Percentiles rank a stretch among this genome's conserved stretches.
Evolutionary conservation across 176 grass and related monocot genomes (phyloP).

Genomic region (Avena eriantha): DNA sequence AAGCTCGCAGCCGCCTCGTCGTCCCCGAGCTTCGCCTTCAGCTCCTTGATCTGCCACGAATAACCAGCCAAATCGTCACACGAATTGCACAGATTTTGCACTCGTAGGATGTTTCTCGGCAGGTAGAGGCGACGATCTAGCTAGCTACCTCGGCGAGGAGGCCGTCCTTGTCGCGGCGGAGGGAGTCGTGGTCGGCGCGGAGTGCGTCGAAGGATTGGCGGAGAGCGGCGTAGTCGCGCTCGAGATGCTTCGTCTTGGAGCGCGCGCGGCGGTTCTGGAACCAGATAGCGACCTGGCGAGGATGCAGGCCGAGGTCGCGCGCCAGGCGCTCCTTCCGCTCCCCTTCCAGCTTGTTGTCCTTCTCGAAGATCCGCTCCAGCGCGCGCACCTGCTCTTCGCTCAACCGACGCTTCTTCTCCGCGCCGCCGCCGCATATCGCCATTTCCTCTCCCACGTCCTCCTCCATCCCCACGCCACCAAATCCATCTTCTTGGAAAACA

Average conservation of each 20-base stretch:
- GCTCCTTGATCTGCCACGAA: conserved; percentile 61
- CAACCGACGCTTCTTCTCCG: conserved; percentile 88
- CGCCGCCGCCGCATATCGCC: conserved; percentile 46
- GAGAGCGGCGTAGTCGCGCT: conserved; percentile 78
- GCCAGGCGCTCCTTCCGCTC: conserved; percentile 84
- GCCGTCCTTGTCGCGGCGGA: conserved; percentile 63
- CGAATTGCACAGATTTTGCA: too few relatives aligned
- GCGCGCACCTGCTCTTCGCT: conserved; percentile 78
- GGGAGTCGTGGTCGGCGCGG: conserved; percentile 56
- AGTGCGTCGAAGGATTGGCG: conserved; percentile 58
- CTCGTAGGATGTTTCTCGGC: not conserved
- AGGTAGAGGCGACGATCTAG: too few relatives aligned
- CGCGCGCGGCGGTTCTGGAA: conserved; percentile 98
- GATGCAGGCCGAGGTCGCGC: conserved; percentile 85
- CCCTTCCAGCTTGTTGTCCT: conserved; percentile 90
- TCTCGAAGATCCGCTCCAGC: conserved; percentile 89
- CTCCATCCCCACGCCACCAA: conserved; percentile 45
- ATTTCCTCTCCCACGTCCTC: conserved; percentile 48
- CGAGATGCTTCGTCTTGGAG: conserved; percentile 94
- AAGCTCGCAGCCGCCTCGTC: conserved; percentile 56
- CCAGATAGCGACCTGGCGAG: conserved; percentile 94
- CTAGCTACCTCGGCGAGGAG: conserved; percentile 61
- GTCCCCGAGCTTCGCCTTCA: conserved; percentile 66
- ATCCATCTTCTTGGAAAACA: too few relatives aligned
- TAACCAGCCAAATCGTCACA: conserved; percentile 1